phyloP scores from a whole-genome alignment of 2,329 filamentous ascomycete genomes.

The Botryotinia calthae region DNA sequence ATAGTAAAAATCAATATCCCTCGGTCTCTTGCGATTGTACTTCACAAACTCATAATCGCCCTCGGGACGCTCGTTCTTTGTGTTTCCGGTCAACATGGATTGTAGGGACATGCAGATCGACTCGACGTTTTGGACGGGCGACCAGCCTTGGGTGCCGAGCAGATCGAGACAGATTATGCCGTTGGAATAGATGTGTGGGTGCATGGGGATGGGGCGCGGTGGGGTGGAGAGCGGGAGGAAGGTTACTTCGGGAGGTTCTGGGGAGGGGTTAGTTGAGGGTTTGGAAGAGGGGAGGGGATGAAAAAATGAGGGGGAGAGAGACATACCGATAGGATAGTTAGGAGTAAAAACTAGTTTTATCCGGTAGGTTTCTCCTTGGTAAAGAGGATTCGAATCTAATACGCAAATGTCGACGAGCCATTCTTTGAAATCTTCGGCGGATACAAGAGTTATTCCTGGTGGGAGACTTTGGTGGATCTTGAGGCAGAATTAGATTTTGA shows the following conservation, averaged over 20 bases:
- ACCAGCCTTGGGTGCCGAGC: conserved; percentile 85
- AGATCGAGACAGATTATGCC: conserved; percentile 98
- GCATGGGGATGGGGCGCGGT: conserved; percentile 71
- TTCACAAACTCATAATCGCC: conserved; percentile 88
- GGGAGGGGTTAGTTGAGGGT: conserved; percentile 50
- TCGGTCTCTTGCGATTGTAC: conserved; percentile 72
- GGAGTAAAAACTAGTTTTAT: conserved; percentile 83
- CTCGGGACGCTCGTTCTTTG: conserved; percentile 82
- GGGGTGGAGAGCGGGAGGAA: conserved; percentile 54
- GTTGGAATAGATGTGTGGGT: conserved; percentile 89
- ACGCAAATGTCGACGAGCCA: conserved; percentile 93
- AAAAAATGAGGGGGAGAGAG: conserved; percentile 64
- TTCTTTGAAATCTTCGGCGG: conserved; percentile 78
- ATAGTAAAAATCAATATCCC: conserved; percentile 91
- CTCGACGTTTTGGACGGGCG: conserved; percentile 94
- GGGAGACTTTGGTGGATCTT: conserved; percentile 44
- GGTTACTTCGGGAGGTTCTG: conserved; percentile 92
- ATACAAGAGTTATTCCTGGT: conserved; percentile 73
- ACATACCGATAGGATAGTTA: conserved; percentile 83
- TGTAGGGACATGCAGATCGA: conserved; percentile 96
- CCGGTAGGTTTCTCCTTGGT: conserved; percentile 74
- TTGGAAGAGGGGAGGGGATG: conserved; percentile 59
- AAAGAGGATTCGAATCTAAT: conserved; percentile 86
- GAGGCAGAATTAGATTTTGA: not conserved
- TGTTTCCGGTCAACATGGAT: conserved; percentile 96